A percentile compares a stretch with the other conserved stretches of the same genome.
Evolutionary conservation across 169 alveolate genomes (phyloP).

Genomic region (Cryptosporidium canis): DNA sequence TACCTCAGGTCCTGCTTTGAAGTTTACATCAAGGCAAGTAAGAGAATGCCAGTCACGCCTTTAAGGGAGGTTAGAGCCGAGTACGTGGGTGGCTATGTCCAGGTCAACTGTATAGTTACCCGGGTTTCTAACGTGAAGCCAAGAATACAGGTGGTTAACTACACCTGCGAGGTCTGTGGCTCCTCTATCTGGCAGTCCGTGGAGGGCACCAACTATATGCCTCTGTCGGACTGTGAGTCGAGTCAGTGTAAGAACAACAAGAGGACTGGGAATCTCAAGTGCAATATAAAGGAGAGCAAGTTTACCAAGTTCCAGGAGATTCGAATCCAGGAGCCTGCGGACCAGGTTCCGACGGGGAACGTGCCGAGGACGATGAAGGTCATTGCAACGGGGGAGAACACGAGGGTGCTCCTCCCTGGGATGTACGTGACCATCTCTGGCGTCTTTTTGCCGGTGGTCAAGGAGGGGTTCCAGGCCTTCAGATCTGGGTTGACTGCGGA

Average conservation of each 20-base stretch:
- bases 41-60: conserved; percentile 81
- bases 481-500: conserved; percentile 81
- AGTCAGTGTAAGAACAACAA: conserved; percentile 86
- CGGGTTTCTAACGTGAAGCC: conserved; percentile 93
- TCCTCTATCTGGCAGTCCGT: conserved; percentile 84
- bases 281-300: conserved; percentile 82
- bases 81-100: conserved; percentile 87
- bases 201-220: conserved; percentile 87
- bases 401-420: conserved; percentile 88
- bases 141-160: conserved; percentile 91
- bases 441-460: conserved; percentile 87
- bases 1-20: conserved; percentile 78
- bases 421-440: conserved; percentile 88
- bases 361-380: conserved; percentile 92
- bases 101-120: conserved; percentile 89
- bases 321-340: conserved; percentile 92
- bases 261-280: conserved; percentile 83
- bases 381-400: conserved; percentile 86
- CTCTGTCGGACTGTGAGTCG: conserved; percentile 91
- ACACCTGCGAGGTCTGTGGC: conserved; percentile 96
- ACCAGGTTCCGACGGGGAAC: conserved; percentile 93
- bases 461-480: conserved; percentile 80
- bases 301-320: conserved; percentile 92
- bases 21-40: conserved; percentile 79
- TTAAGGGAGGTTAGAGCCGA: conserved; percentile 91